A percentile compares a stretch with the other conserved stretches of the same genome.
Conservation (phyloP, 805 yeast species). For the Metschnikowia hibisci region DNA sequence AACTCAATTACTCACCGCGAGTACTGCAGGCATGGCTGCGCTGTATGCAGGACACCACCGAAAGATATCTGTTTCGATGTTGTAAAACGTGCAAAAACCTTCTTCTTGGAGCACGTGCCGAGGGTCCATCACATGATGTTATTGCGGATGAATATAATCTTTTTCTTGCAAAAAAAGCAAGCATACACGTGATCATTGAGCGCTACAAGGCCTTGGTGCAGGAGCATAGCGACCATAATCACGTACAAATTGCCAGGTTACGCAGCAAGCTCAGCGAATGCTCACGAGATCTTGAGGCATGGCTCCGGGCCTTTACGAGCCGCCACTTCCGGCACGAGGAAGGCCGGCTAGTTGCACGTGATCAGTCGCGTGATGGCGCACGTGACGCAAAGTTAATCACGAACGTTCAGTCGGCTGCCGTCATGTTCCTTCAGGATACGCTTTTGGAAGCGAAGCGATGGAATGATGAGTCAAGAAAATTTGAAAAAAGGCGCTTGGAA, state of each 20-base stretch:
- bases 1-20: slow-evolving; percentile 30
- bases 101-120: slow-evolving; percentile 42
- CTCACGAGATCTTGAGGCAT: slow-evolving; percentile 32
- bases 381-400: slow-evolving; percentile 27
- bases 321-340: slow-evolving; percentile 6
- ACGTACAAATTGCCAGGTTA: slow-evolving; percentile 18
- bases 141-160: slow-evolving; percentile 18
- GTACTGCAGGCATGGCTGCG: slow-evolving; percentile 18
- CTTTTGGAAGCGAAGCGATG: slow-evolving; percentile 60
- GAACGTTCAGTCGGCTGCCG: slow-evolving; percentile 55
- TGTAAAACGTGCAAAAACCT: slow-evolving; percentile 67
- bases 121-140: background rate
- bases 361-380: background rate
- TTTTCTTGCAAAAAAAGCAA: slow-evolving; percentile 21
- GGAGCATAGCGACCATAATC: slow-evolving; percentile 13
- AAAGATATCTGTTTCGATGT: slow-evolving; percentile 42
- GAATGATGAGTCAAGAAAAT: slow-evolving; percentile 43
- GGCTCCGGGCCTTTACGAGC: slow-evolving; percentile 22
- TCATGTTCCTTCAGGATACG: slow-evolving; percentile 61
- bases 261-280: slow-evolving; percentile 22
- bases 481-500: slow-evolving; percentile 22
- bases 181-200: slow-evolving; percentile 20
- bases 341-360: background rate
- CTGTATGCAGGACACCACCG: background rate
- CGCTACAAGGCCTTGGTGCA: slow-evolving; percentile 19